phyloP scores from a whole-genome alignment of 2,329 filamentous ascomycete species.

The Ophiostoma sp. region DNA sequence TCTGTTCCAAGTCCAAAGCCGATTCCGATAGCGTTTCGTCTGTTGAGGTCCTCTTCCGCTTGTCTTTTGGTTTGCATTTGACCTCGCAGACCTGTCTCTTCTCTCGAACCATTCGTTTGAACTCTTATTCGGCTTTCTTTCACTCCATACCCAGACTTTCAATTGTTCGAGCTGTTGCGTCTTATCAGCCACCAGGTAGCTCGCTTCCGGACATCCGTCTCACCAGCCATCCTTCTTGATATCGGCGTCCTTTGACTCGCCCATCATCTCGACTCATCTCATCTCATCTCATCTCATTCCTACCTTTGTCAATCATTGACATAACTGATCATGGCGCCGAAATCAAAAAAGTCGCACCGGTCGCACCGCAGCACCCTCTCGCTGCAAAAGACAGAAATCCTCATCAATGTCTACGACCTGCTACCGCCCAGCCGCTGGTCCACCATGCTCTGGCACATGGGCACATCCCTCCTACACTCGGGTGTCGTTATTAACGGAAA shows the following conservation, averaged over 20 bases:
- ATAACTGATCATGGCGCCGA: constrained; percentile 40
- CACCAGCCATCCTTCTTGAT: background rate
- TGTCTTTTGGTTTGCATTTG: background rate
- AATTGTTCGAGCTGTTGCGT: background rate
- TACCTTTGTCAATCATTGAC: background rate
- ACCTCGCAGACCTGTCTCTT: background rate
- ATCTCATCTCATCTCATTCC: background rate
- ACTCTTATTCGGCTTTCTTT: background rate
- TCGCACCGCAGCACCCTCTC: constrained; percentile 62
- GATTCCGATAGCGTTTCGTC: background rate
- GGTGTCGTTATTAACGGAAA: constrained; percentile 74
- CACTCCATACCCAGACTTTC: background rate
- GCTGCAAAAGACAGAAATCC: constrained; percentile 65
- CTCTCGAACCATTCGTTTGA: background rate
- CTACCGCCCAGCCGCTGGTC: constrained; percentile 70
- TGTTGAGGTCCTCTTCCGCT: background rate
- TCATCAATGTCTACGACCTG: constrained; percentile 74
- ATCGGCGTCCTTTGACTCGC: background rate
- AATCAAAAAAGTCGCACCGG: constrained; percentile 35
- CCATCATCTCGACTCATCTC: background rate
- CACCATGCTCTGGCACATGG: constrained; percentile 71
- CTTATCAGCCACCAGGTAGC: background rate
- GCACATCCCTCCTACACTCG: constrained; percentile 72
- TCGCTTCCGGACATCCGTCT: background rate
- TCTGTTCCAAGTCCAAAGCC: constrained; percentile 4